phyloP scores from a whole-genome alignment of 225 moss, liverwort and hornwort genomes.

The Straminergon stramineum region DNA sequence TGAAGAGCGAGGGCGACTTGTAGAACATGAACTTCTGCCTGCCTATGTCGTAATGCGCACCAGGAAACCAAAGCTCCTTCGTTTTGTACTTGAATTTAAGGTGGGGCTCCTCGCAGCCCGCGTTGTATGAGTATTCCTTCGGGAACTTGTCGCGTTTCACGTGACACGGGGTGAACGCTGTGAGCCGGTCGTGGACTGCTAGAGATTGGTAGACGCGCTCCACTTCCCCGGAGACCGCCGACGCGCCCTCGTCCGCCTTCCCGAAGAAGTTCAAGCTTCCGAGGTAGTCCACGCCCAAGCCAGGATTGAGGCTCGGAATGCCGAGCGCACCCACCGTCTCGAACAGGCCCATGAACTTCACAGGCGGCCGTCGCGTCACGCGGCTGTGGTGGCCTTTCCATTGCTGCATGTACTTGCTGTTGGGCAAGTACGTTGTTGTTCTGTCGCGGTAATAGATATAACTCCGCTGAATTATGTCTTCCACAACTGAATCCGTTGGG shows the following conservation, averaged over 20 bases:
- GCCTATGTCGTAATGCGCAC: slow-evolving; percentile 35
- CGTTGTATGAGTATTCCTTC: slow-evolving; percentile 10
- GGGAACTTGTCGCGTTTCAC: slow-evolving; percentile 11
- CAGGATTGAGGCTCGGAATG: slow-evolving; percentile 22
- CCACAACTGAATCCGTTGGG: background rate
- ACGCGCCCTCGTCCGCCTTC: slow-evolving; percentile 22
- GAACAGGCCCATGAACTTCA: slow-evolving; percentile 40
- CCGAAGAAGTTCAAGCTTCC: slow-evolving; percentile 24
- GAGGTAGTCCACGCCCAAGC: slow-evolving; percentile 12
- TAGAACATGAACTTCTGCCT: slow-evolving; percentile 37
- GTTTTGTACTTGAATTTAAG: slow-evolving; percentile 1
- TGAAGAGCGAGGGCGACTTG: slow-evolving; percentile 9
- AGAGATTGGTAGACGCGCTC: slow-evolving; percentile 39
- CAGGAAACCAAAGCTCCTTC: slow-evolving; percentile 33
- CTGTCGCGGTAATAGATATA: slow-evolving; percentile 30
- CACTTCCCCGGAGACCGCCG: slow-evolving; percentile 35
- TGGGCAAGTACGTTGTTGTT: background rate
- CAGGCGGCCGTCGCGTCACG: background rate
- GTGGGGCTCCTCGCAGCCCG: background rate
- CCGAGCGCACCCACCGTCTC: slow-evolving; percentile 37
- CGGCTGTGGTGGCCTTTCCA: slow-evolving; percentile 19
- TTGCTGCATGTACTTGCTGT: background rate
- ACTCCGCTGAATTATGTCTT: slow-evolving; percentile 8
- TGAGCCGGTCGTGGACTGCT: slow-evolving; percentile 26
- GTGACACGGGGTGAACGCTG: slow-evolving; percentile 23